Conservation (phyloP, 805 yeast species). For the Candida awuae region DNA sequence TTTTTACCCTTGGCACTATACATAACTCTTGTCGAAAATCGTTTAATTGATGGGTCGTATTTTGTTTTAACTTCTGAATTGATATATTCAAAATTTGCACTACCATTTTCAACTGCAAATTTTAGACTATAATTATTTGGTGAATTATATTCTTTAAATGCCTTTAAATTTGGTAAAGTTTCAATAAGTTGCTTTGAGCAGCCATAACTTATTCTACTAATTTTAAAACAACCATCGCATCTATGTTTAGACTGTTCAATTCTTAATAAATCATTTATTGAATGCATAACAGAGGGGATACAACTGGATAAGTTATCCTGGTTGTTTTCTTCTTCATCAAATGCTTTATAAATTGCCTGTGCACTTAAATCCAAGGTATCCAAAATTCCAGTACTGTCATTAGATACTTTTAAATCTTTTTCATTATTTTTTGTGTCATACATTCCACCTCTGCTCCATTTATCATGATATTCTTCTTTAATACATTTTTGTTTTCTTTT, state of each 20-base stretch:
- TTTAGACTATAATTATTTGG: slow-evolving; percentile 8
- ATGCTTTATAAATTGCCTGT: neutral
- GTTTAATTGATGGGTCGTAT: slow-evolving; percentile 11
- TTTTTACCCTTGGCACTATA: slow-evolving; percentile 7
- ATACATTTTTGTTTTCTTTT: too few species aligned
- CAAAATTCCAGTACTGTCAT: too few species aligned
- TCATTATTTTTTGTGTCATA: too few species aligned
- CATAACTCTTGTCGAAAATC: slow-evolving; percentile 4
- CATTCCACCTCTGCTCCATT: too few species aligned
- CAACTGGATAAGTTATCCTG: neutral
- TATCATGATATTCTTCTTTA: too few species aligned
- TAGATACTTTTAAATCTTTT: too few species aligned
- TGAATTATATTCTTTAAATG: slow-evolving; percentile 9
- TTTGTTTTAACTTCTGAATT: slow-evolving; percentile 1
- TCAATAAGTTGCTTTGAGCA: slow-evolving; percentile 6
- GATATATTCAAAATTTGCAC: slow-evolving; percentile 8
- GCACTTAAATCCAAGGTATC: too few species aligned
- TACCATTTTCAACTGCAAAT: slow-evolving; percentile 3
- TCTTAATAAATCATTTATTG: slow-evolving; percentile 5
- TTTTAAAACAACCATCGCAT: slow-evolving; percentile 7
- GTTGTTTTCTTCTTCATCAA: neutral
- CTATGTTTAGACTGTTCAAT: neutral
- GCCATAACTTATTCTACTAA: slow-evolving; percentile 6
- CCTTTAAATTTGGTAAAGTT: slow-evolving; percentile 4
- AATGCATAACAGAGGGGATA: neutral